phyloP scores from a whole-genome alignment of 1,284 basidiomycete genomes.

The Ganoderma sinense region DNA sequence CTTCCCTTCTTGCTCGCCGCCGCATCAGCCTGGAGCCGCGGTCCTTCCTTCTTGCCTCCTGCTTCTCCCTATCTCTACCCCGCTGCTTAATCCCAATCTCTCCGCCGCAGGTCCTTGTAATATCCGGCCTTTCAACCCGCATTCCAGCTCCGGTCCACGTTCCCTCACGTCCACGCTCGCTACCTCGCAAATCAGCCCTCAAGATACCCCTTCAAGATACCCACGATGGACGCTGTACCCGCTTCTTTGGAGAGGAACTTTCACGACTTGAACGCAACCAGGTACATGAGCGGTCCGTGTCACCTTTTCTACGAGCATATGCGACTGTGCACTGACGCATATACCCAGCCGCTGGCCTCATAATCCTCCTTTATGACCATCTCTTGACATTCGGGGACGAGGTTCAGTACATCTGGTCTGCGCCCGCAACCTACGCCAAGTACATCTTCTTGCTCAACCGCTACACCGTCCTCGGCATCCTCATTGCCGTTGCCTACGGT shows the following conservation, averaged over 20 bases:
- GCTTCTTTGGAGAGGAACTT: constrained; percentile 4
- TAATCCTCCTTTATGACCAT: constrained; percentile 57
- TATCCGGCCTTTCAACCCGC: constrained; percentile 8
- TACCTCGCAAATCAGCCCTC: constrained; percentile 6
- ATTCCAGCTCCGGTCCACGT: background rate
- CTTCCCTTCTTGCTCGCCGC: background rate
- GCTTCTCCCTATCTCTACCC: background rate
- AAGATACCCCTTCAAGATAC: constrained; percentile 16
- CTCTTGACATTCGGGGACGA: constrained; percentile 54
- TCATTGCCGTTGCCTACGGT: constrained; percentile 50
- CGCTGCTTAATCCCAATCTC: background rate
- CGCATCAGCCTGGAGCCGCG: background rate
- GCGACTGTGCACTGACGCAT: background rate
- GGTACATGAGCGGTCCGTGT: constrained; percentile 28
- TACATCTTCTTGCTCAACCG: constrained; percentile 54
- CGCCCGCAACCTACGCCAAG: constrained; percentile 49
- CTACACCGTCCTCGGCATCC: constrained; percentile 50
- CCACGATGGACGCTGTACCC: background rate
- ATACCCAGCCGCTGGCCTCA: constrained; percentile 36
- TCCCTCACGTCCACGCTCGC: background rate
- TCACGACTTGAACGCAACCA: constrained; percentile 23
- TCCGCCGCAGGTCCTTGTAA: constrained; percentile 28
- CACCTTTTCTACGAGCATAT: background rate
- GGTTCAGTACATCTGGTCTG: constrained; percentile 54
- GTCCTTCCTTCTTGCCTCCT: background rate